Evolutionary conservation across 2,329 filamentous ascomycete species (phyloP).

Genomic region (Fusarium sp.): DNA sequence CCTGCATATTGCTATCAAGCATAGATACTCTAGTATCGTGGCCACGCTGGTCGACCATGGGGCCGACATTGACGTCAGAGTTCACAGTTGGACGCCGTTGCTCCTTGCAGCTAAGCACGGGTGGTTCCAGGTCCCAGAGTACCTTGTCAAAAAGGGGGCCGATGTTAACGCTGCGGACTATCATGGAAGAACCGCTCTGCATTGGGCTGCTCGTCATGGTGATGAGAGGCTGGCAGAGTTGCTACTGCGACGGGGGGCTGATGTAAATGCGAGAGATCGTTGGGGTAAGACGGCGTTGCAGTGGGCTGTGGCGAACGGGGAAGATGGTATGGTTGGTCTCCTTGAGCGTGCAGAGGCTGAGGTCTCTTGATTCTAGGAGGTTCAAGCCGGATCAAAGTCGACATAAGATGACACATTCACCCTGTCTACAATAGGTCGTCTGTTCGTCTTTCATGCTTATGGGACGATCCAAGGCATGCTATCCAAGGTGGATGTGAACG

Average conservation of each 20-base stretch:
- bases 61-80: slow-evolving; percentile 5
- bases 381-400: not conserved
- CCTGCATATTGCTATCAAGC: slow-evolving; percentile 17
- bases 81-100: slow-evolving; percentile 22
- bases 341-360: not conserved
- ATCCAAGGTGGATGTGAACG: not conserved
- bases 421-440: not conserved
- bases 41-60: slow-evolving; percentile 7
- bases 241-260: not conserved
- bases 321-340: not conserved
- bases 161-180: slow-evolving; percentile 22
- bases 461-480: not conserved
- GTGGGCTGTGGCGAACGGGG: not conserved
- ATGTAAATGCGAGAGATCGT: slow-evolving; percentile 4
- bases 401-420: not conserved
- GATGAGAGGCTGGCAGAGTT: not conserved
- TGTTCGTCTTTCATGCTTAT: not conserved
- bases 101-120: slow-evolving; percentile 16
- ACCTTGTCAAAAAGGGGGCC: slow-evolving; percentile 15
- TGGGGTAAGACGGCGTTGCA: slow-evolving; percentile 6
- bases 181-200: slow-evolving; percentile 20
- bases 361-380: not conserved
- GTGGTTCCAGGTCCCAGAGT: slow-evolving; percentile 2
- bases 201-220: slow-evolving; percentile 14
- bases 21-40: slow-evolving; percentile 9